These are phyloP conservation scores for Cardamine chenopodiifolia DNA, from an alignment of 345 rosid species.

Conservation along the genomic window DNA sequence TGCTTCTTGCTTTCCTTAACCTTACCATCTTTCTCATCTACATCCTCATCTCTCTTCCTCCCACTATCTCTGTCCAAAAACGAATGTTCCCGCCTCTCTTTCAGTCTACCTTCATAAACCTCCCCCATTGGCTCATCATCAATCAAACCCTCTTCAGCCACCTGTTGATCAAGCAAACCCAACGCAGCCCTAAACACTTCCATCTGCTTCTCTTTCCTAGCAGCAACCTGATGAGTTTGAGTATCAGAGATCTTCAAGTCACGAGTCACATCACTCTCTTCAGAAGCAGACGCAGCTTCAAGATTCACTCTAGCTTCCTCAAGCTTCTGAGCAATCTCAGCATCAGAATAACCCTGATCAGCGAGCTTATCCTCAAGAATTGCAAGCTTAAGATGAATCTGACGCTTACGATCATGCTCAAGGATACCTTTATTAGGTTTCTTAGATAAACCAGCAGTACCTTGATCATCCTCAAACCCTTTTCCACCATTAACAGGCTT, in stretches of 20 bases:
- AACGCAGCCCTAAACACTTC: constrained; percentile 85
- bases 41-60: constrained; percentile 53
- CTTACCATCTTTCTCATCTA: constrained; percentile 49
- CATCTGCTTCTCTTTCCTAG: constrained; percentile 95
- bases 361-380: constrained; percentile 78
- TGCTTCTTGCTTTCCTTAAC: constrained; percentile 46
- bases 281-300: constrained; percentile 62
- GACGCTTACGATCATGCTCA: constrained; percentile 92
- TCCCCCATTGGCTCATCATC: constrained; percentile 44
- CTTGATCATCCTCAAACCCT: constrained; percentile 79
- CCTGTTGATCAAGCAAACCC: constrained; percentile 52
- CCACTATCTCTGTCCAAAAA: constrained; percentile 66
- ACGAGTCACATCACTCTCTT: constrained; percentile 45
- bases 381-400: constrained; percentile 83
- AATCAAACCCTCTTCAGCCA: constrained; percentile 45
- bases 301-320: constrained; percentile 67
- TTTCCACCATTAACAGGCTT: constrained; percentile 57
- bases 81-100: constrained; percentile 68
- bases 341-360: constrained; percentile 80
- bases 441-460: constrained; percentile 81
- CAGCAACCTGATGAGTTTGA: constrained; percentile 88
- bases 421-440: constrained; percentile 84
- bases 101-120: constrained; percentile 33
- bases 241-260: constrained; percentile 71
- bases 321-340: constrained; percentile 83